Evolutionary conservation across 345 rosid genomes (phyloP).

Genomic region (Cardamine occulta): DNA sequence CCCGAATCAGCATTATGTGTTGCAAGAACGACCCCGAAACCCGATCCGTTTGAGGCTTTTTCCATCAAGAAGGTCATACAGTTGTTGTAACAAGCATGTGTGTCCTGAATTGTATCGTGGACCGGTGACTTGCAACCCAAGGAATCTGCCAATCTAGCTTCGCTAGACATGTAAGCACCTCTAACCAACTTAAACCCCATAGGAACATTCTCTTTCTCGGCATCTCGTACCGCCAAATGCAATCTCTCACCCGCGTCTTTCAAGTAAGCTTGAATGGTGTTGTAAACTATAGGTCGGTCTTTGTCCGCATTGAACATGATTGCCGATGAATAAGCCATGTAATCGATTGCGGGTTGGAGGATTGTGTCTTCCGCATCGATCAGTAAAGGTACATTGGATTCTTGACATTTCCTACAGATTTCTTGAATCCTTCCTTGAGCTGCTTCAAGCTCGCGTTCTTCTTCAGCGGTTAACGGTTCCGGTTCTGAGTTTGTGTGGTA

Average conservation of each 20-base stretch:
- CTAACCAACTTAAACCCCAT: constrained; percentile 86
- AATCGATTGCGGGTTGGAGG: constrained; percentile 87
- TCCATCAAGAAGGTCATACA: constrained; percentile 79
- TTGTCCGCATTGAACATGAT: constrained; percentile 50
- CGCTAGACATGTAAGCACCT: constrained; percentile 90
- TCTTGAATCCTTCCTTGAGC: constrained; percentile 56
- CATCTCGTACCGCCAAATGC: constrained; percentile 53
- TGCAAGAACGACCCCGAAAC: constrained; percentile 71
- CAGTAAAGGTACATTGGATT: constrained; percentile 57
- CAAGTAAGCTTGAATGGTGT: constrained; percentile 80
- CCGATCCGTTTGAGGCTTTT: constrained; percentile 55
- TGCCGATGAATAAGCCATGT: constrained; percentile 69
- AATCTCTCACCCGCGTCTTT: constrained; percentile 79
- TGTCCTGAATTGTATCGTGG: constrained; percentile 68
- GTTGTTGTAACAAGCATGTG: constrained; percentile 75
- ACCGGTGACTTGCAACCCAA: constrained; percentile 76
- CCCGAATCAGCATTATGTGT: constrained; percentile 93
- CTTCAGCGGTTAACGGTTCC: constrained; percentile 61
- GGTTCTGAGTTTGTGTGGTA: constrained; percentile 74
- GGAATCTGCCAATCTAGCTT: constrained; percentile 59
- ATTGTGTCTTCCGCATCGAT: constrained; percentile 84
- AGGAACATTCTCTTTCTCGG: constrained; percentile 61
- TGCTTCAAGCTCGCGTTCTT: constrained; percentile 60
- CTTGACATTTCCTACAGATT: constrained; percentile 61
- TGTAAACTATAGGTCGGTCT: constrained; percentile 59